phyloP scores from a whole-genome alignment of 371 early-diverging fungal species.

The Rhizomucor miehei region DNA sequence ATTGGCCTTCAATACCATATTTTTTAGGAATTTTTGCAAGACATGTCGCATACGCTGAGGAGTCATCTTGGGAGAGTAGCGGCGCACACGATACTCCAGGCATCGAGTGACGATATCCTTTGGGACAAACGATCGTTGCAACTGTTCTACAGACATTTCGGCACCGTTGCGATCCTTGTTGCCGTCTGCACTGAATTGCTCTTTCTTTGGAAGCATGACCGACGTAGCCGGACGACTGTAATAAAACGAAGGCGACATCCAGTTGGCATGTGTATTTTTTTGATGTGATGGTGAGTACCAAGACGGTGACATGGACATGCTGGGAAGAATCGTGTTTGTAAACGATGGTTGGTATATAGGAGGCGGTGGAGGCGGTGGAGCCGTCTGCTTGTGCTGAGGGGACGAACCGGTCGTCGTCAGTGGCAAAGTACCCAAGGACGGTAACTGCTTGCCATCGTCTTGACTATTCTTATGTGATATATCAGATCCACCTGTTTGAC shows the following conservation, averaged over 20 bases:
- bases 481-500: too few relatives aligned
- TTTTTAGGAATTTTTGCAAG: conserved; percentile 44
- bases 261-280: conserved; percentile 43
- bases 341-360: conserved; percentile 42
- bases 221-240: conserved; percentile 46
- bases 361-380: conserved; percentile 23
- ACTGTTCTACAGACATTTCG: conserved; percentile 3
- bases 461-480: too few relatives aligned
- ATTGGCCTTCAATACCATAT: conserved; percentile 45
- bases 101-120: conserved; percentile 44
- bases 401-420: background rate
- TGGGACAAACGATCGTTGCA: conserved; percentile 28
- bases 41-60: conserved; percentile 49
- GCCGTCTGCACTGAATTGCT: too few relatives aligned
- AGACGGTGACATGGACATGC: conserved; percentile 46
- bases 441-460: too few relatives aligned
- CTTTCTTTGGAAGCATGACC: conserved; percentile 28
- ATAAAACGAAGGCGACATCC: conserved; percentile 53
- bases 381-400: too few relatives aligned
- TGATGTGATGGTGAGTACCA: conserved; percentile 50
- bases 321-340: conserved; percentile 39
- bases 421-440: conserved; percentile 9
- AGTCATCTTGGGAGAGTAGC: conserved; percentile 45
- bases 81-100: conserved; percentile 39
- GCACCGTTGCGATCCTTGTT: too few relatives aligned